Evolutionary conservation across 768 basidiomycete genomes (phyloP), one percentile per base, ranked within the genome.

Genomic region (Sarcomyxa edulis): DNA sequence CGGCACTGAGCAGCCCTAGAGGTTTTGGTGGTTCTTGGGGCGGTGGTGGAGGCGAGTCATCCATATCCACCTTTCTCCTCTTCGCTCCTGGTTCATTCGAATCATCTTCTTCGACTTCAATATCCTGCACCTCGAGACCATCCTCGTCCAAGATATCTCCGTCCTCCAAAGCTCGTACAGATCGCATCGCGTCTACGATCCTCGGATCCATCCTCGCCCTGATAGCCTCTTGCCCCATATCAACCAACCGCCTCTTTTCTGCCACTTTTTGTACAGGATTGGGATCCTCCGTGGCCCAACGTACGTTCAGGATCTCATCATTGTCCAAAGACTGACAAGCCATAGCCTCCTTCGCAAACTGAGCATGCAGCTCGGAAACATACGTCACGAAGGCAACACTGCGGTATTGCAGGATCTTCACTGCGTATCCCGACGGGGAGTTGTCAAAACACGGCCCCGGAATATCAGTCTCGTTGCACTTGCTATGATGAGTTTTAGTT

Each of bases 211-310:
- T 82, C 35, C 73, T 72, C 15, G 85, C 78, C 27, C 76, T 74
- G 54, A 99, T 94, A 3, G 88, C 93, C 43, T 88, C 81, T 47
- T 85, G 80, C 1, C 96, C 96, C 49, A 83, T 69, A 2, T 85
- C 81, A 54, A 92, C 86, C 20, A 99, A 57, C 9, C 93, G 71
- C 7, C 75, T 70, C 52, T 92, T 86, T 61, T 98, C 96, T 0
- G 78, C 75, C 6, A 85, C 80, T 51, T 93, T 94, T 46, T 85
- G 81, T 0, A 78, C 79, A 1, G 95, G 96, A 57, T 99, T 99
- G 1, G 96, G 96, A 58, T 99, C 96, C 55, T 96, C 95, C 0
- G 95, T 98, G 24, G 96, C 96, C 96, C 96, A 99, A 33, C 95
- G 84, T 37, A 98, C 93, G 60, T 99, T 99, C 44, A 98, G 74